Percentiles rank a stretch among this genome's conserved stretches.
These are phyloP conservation scores for Ogataea naganishii DNA, from an alignment of 805 yeast species.

Conservation along the genomic window DNA sequence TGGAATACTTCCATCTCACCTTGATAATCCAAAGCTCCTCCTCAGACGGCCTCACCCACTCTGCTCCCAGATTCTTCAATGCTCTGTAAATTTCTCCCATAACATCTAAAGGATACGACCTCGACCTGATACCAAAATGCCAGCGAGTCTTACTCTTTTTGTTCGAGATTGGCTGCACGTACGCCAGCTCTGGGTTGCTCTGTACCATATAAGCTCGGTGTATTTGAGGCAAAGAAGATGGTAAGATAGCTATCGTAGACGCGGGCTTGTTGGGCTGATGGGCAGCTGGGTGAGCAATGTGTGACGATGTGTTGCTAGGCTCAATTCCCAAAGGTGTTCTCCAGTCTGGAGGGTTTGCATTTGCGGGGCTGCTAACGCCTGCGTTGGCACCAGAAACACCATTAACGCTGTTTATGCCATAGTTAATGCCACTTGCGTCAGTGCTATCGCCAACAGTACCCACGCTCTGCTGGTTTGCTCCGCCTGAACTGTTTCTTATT, in stretches of 20 bases:
- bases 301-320: too few relatives aligned
- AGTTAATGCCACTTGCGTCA: too few relatives aligned
- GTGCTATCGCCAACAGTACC: too few relatives aligned
- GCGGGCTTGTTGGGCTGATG: constrained; percentile 49
- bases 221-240: constrained; percentile 88
- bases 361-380: too few relatives aligned
- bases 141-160: constrained; percentile 92
- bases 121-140: constrained; percentile 96
- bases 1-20: constrained; percentile 83
- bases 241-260: constrained; percentile 85
- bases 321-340: too few relatives aligned
- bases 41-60: constrained; percentile 93
- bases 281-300: too few relatives aligned
- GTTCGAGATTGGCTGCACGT: constrained; percentile 40
- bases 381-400: too few relatives aligned
- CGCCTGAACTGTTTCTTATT: constrained; percentile 43
- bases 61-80: constrained; percentile 86
- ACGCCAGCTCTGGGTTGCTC: constrained; percentile 20
- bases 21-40: constrained; percentile 94
- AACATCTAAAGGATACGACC: constrained; percentile 94
- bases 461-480: too few relatives aligned
- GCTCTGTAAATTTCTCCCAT: constrained; percentile 98
- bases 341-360: too few relatives aligned
- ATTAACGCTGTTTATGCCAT: too few relatives aligned
- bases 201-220: constrained; percentile 86